Evolutionary conservation across 495 filamentous ascomycete species (phyloP).

Genomic region (Usnea hakonensis): DNA sequence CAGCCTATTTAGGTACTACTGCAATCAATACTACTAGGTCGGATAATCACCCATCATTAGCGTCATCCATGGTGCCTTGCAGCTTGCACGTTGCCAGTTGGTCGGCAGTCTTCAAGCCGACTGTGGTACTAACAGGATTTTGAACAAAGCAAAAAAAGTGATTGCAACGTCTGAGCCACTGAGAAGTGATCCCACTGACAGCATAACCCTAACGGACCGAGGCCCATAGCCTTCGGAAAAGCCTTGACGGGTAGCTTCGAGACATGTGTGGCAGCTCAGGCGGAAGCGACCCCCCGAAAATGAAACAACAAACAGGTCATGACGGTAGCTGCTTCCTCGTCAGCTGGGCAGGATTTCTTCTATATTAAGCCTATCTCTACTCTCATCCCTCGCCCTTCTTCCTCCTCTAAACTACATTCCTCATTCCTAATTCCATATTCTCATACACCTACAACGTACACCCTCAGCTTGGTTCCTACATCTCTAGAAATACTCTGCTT

Average conservation of each 20-base stretch:
- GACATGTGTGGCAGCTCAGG: neutral
- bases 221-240: slow-evolving; percentile 1
- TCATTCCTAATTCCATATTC: neutral
- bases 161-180: slow-evolving; percentile 8
- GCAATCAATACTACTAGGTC: neutral
- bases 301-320: slow-evolving; percentile 8
- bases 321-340: slow-evolving; percentile 4
- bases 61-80: slow-evolving; percentile 2
- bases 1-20: neutral
- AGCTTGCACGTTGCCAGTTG: no score
- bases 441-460: neutral
- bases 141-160: neutral
- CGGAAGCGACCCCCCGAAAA: neutral
- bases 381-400: neutral
- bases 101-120: neutral
- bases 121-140: neutral
- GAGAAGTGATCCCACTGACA: neutral
- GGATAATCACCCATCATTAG: slow-evolving; percentile 7
- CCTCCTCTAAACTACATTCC: neutral
- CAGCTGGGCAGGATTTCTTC: neutral
- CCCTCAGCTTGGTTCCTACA: neutral
- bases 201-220: slow-evolving; percentile 1
- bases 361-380: slow-evolving; percentile 6
- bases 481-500: neutral
- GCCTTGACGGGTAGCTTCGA: slow-evolving; percentile 5